Base-by-base conservation (phyloP, 805 yeast genomes). In the Candida cerambycidarum region DNA sequence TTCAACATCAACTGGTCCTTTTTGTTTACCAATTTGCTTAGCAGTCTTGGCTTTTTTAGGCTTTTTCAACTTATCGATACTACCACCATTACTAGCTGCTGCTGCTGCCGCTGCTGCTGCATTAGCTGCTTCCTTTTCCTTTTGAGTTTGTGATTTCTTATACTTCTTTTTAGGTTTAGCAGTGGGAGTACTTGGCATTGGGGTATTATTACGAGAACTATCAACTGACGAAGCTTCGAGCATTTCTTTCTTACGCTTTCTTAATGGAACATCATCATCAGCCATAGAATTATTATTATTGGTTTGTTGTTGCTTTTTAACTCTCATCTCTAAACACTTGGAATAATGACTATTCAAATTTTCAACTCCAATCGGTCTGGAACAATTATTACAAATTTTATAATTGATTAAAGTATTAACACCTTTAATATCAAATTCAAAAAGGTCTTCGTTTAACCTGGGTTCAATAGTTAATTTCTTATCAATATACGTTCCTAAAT, bases 1-100 rank as follows among this genome's bases (percentile, higher is more conserved):
- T 57, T 89, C 95, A 37, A 89, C 95, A 61, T 89, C 95, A 17
- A 89, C 89, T 3, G 96, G 90, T 18, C 90, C 84, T 64, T 86
- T 78, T 44, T 82, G 73, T 62, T 85, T 82, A 32, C 73, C 62
- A 24, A 78, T 39, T 46, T 67, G 69, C 12, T 65, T 59, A 37
- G 63, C 61, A 11, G 62, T 50, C 15, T 48, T 59, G 54, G 77
- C 69, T 45, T 61, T 56, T 48, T 63, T 65, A 47, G 59, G 61
- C 33, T 47, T 51, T 32, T 44, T 40, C 23, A 17, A 25, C n/a
- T 25, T 27, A 16, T 36, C 32, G 17, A 19, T n/a, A 18, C 32
- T 17, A 17, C 32, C 32, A 19, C 43, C 35, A 25, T 28, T 32
- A 3, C 72, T 71, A 3, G 48, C 51, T 1, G 69, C 71, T 1